Percentiles rank a stretch among this genome's conserved stretches.
phyloP scores from a whole-genome alignment of 306 rosid species.

The Rosa multiflora region DNA sequence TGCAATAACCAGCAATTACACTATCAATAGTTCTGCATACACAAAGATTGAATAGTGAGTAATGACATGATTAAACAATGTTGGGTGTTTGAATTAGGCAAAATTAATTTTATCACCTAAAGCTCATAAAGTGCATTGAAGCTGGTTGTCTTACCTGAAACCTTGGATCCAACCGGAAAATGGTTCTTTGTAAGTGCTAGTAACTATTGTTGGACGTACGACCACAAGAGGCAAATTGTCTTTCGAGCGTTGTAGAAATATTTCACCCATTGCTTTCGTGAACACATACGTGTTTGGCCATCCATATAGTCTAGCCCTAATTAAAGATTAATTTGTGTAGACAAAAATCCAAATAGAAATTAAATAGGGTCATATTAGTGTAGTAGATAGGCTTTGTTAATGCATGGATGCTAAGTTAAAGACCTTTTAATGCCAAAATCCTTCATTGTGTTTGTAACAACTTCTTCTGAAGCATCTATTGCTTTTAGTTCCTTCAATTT shows the following conservation, averaged over 20 bases:
- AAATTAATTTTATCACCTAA: neutral
- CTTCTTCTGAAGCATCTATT: neutral
- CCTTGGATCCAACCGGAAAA: slow-evolving; percentile 49
- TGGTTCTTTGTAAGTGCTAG: slow-evolving; percentile 31
- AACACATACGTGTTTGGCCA: slow-evolving; percentile 44
- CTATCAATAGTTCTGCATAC: slow-evolving; percentile 44
- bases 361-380: neutral
- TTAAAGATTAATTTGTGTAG: neutral
- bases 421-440: slow-evolving; percentile 37
- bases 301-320: slow-evolving; percentile 42
- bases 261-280: slow-evolving; percentile 56
- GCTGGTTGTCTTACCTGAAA: slow-evolving; percentile 21
- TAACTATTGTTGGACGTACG: slow-evolving; percentile 27
- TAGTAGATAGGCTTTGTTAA: neutral
- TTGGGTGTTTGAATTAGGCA: neutral
- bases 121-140: neutral
- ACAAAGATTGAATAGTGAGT: neutral
- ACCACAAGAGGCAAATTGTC: slow-evolving; percentile 25
- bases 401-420: neutral
- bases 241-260: slow-evolving; percentile 21
- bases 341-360: neutral
- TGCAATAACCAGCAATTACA: slow-evolving; percentile 29
- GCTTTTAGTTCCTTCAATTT: slow-evolving; percentile 21
- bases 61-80: neutral
- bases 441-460: slow-evolving; percentile 28